These are phyloP conservation scores for Wickerhamiella hasegawae DNA, from an alignment of 805 yeast genomes.

Conservation along the genomic window DNA sequence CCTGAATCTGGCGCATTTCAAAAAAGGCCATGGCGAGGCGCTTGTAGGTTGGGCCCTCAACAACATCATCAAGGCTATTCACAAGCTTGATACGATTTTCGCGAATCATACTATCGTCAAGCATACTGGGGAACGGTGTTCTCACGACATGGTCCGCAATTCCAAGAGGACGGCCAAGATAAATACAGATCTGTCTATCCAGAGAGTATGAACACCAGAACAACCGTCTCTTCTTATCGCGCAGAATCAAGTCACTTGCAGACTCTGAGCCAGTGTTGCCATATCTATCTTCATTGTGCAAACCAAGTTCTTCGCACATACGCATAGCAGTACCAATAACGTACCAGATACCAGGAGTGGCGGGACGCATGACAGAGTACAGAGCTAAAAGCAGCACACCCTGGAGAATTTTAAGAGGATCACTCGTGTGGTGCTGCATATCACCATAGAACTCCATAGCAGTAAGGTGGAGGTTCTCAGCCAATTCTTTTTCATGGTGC, in stretches of 20 bases:
- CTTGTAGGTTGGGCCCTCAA: slow-evolving; percentile 42
- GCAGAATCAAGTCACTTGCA: slow-evolving; percentile 24
- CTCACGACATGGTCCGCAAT: slow-evolving; percentile 68
- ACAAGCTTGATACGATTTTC: neutral
- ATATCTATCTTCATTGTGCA: slow-evolving; percentile 46
- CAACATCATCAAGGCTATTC: neutral
- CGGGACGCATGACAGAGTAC: slow-evolving; percentile 76
- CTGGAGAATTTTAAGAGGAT: slow-evolving; percentile 56
- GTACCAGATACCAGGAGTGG: slow-evolving; percentile 88
- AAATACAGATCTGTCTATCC: slow-evolving; percentile 75
- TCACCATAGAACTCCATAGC: slow-evolving; percentile 35
- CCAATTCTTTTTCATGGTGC: slow-evolving; percentile 45
- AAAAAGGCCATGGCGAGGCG: slow-evolving; percentile 51
- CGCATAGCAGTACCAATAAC: slow-evolving; percentile 67
- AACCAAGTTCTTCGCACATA: slow-evolving; percentile 66
- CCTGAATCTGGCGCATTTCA: slow-evolving; percentile 55
- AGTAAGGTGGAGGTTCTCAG: slow-evolving; percentile 50
- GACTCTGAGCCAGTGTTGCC: slow-evolving; percentile 11
- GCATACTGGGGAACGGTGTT: slow-evolving; percentile 52
- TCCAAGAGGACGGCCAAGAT: slow-evolving; percentile 76
- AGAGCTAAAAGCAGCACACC: slow-evolving; percentile 52
- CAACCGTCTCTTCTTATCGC: slow-evolving; percentile 56
- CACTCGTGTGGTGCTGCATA: slow-evolving; percentile 25
- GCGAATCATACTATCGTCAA: slow-evolving; percentile 40
- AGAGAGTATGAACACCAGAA: slow-evolving; percentile 85